Evolutionary conservation across 345 rosid species (phyloP), one percentile per base, ranked within the genome.

Genomic region (Triadica sebifera): DNA sequence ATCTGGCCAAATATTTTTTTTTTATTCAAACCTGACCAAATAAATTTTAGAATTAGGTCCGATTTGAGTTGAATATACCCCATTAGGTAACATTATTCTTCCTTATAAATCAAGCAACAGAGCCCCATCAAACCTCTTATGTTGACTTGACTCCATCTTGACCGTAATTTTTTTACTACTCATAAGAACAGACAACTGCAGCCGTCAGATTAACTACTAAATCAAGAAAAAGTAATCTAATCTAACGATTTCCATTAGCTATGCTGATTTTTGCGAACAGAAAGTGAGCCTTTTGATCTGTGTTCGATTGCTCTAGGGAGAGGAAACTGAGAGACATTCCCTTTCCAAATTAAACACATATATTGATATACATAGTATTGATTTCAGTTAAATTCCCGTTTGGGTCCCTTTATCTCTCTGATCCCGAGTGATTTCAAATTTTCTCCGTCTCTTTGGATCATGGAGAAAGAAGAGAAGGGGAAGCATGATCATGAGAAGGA

Each of bases 401-500:
- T 37, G 39, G 46, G 39, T 13, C 2, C 39, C 46, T 60, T 6
- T 34, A 12, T 37, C 45, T 75, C 50, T 62, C n/a, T 2, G 29
- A 63, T 20, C 68, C 39, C 43, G 38, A 34, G 47, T 47, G 24
- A 13, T 47, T 39, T 38, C 6, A 37, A 73, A 8, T 15, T 10
- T 7, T 12, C 0, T 29, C 6, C 6, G 22, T 29, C 19, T 16
- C 7, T 57, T n/a, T 5, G 56, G 75, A 39, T 64, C 65, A 81
- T 77, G 80, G 78, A 76, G 68, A 85, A 77, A 52, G 71, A 74
- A 73, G 84, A 75, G 83, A 80, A 73, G 69, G 74, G 51, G 46
- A 47, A 63, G 11, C 62, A 63, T 67, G 85, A 76, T 78, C 74
- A 49, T 24, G 85, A 77, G 71, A 77, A 43, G 79, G 97, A 88